These are phyloP conservation scores for Aphanomyces invadans DNA, from an alignment of 352 stramenopile genomes.

Conservation along the genomic window DNA sequence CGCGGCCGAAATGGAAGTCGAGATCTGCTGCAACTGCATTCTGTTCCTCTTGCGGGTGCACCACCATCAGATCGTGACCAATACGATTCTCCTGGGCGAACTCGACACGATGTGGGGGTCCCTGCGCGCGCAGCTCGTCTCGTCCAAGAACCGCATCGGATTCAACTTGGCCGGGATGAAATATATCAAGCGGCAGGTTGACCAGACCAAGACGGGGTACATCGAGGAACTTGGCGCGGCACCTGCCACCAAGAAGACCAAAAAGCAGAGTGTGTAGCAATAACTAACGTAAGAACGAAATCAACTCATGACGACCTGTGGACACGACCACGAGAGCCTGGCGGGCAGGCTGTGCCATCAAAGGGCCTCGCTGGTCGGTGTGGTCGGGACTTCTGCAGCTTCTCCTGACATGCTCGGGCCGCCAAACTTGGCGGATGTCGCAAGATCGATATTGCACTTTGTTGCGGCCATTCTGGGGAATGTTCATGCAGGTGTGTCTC, in stretches of 20 bases:
- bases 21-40: slow-evolving; percentile 84
- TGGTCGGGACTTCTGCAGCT: too few relatives aligned
- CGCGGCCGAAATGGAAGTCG: slow-evolving; percentile 82
- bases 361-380: too few relatives aligned
- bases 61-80: slow-evolving; percentile 67
- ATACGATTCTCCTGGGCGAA: slow-evolving; percentile 57
- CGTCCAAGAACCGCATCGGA: slow-evolving; percentile 78
- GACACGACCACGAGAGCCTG: too few relatives aligned
- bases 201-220: slow-evolving; percentile 68
- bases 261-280: slow-evolving; percentile 9
- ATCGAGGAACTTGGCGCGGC: slow-evolving; percentile 53
- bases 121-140: slow-evolving; percentile 62
- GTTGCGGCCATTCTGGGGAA: too few relatives aligned
- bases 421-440: too few relatives aligned
- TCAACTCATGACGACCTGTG: too few relatives aligned
- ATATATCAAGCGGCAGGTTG: slow-evolving; percentile 81
- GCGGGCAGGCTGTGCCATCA: too few relatives aligned
- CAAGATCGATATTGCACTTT: too few relatives aligned
- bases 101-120: slow-evolving; percentile 71
- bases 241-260: slow-evolving; percentile 20
- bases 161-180: slow-evolving; percentile 83
- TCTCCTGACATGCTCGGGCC: too few relatives aligned
- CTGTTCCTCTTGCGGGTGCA: slow-evolving; percentile 72
- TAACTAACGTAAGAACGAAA: background rate
- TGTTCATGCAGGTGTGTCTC: slow-evolving; percentile 79